A percentile compares a stretch with the other conserved stretches of the same genome.
Evolutionary conservation across 768 basidiomycete genomes (phyloP).

Genomic region (Austroboletus eburneus): DNA sequence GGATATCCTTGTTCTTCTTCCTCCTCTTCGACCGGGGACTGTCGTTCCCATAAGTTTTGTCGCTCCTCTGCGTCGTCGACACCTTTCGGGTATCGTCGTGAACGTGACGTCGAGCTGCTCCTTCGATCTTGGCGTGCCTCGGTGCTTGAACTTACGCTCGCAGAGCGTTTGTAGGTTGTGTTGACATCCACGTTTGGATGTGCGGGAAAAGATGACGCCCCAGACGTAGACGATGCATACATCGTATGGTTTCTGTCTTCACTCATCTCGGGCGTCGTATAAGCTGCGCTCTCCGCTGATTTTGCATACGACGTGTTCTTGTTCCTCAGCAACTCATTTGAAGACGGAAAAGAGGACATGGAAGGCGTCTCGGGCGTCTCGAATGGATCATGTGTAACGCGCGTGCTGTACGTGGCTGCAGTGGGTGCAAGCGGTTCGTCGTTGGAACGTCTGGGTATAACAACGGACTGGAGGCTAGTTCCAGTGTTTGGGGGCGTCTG

Average conservation of each 20-base stretch:
- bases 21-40: slow-evolving; percentile 23
- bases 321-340: slow-evolving; percentile 12
- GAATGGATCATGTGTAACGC: slow-evolving; percentile 24
- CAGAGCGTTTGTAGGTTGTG: no score
- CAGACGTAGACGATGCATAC: slow-evolving; percentile 12
- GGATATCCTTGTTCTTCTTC: not conserved
- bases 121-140: slow-evolving; percentile 27
- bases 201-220: not conserved
- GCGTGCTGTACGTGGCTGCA: slow-evolving; percentile 6
- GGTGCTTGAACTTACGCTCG: no score
- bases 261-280: slow-evolving; percentile 11
- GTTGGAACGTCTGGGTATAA: slow-evolving; percentile 22
- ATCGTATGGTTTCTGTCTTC: slow-evolving; percentile 15
- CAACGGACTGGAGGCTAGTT: slow-evolving; percentile 16
- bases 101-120: slow-evolving; percentile 43
- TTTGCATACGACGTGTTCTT: not conserved
- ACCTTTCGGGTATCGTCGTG: slow-evolving; percentile 40
- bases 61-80: slow-evolving; percentile 63
- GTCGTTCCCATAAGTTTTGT: slow-evolving; percentile 47
- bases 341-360: slow-evolving; percentile 22
- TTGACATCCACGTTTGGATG: slow-evolving; percentile 1
- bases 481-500: slow-evolving; percentile 20
- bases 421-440: slow-evolving; percentile 32
- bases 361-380: slow-evolving; percentile 28
- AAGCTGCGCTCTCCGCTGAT: not conserved